Evolutionary conservation across 441 rosid species (phyloP), one percentile per base, ranked within the genome.

Genomic region (Melastoma candidum): DNA sequence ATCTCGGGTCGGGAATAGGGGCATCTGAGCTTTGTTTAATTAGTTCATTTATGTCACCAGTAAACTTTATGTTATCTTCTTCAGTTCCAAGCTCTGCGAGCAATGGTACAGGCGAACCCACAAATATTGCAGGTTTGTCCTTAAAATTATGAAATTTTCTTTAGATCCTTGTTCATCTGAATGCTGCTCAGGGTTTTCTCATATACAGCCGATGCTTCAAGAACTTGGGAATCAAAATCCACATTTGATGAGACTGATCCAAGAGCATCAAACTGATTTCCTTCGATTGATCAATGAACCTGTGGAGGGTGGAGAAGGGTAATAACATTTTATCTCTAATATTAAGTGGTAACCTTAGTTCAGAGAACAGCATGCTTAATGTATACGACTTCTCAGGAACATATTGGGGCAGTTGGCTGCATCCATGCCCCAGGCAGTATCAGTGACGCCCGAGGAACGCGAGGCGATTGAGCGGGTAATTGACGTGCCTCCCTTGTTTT

Each of bases 51-150:
- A 29, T 29, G 36, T 29, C 5, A 7, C 36, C 36, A 29, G 3
- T 29, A 29, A 17, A 17, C 22, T 17, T 17, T 29, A 29, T 29
- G 7, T 29, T 29, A 3, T 48, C 9, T 74, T n/a, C 63, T 56
- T 55, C 73, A 86, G 95, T 86, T 86, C 74, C 95, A 84, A 81
- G 87, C 95, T 32, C 67, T 86, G 78, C 70, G 92, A 61, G 74
- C 82, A 57, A 86, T 84, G 95, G 95, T 86, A 48, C 95, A 86
- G 71, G 85, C 95, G 3, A 86, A 86, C 64, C 95, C 90, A 32
- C 95, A 86, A 71, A 83, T 86, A 61, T 74, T 85, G 51, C 95
- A 85, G 95, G 95, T 79, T 57, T 49, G 4, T 61, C 36, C 36
- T 29, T 29, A 3, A 29, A 29, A 29, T 7, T 29, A 29, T 7